A percentile compares a stretch with the other conserved stretches of the same genome.
phyloP scores from a whole-genome alignment of 2,329 filamentous ascomycete genomes.

The Exophiala aquamarina region DNA sequence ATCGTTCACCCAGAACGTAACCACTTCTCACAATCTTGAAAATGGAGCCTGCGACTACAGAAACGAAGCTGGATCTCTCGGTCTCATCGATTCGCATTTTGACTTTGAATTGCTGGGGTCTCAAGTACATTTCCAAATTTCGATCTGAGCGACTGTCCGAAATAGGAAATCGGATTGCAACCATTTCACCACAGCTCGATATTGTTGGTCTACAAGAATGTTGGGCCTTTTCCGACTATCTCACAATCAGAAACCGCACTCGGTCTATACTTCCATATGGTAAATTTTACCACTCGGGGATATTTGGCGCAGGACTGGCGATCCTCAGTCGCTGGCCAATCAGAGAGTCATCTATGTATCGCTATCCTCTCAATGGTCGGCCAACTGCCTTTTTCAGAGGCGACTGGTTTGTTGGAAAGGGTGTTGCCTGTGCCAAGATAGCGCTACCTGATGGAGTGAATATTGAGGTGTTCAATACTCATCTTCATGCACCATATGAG shows the following conservation, averaged over 20 bases:
- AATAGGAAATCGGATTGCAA: slow-evolving; percentile 78
- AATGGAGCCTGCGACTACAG: no score
- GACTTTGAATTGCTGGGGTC: slow-evolving; percentile 95
- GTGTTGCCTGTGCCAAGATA: slow-evolving; percentile 80
- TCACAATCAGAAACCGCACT: slow-evolving; percentile 72
- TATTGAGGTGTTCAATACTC: slow-evolving; percentile 89
- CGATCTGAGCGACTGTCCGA: slow-evolving; percentile 76
- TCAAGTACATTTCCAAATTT: slow-evolving; percentile 79
- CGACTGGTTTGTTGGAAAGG: slow-evolving; percentile 93
- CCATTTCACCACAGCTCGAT: slow-evolving; percentile 66
- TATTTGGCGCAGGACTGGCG: slow-evolving; percentile 84
- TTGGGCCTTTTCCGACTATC: slow-evolving; percentile 85
- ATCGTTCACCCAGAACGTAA: no score
- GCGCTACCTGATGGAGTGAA: slow-evolving; percentile 39
- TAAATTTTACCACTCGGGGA: slow-evolving; percentile 89
- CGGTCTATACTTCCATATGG: slow-evolving; percentile 76
- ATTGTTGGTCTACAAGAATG: slow-evolving; percentile 95
- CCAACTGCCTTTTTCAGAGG: slow-evolving; percentile 92
- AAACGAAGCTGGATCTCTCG: no score
- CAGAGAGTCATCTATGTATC: slow-evolving; percentile 80
- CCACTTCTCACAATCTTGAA: no score
- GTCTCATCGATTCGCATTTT: slow-evolving; percentile 63
- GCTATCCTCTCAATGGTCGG: slow-evolving; percentile 87
- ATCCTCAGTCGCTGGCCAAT: slow-evolving; percentile 93
- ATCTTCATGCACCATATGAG: slow-evolving; percentile 88